Conservation (phyloP, 140 eudicot species). For the Bidens hawaiensis region DNA sequence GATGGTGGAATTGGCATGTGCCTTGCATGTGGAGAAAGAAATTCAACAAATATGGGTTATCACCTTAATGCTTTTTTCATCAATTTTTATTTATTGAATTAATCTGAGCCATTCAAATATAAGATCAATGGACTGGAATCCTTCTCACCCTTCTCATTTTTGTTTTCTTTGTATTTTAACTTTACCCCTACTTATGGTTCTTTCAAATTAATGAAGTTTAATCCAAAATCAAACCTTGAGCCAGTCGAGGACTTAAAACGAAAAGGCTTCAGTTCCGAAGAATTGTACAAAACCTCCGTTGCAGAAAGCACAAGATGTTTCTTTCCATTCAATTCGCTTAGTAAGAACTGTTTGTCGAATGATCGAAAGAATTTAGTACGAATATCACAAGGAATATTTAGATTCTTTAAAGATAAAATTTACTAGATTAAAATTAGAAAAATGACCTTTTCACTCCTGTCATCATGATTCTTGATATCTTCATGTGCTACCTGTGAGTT, state of each 20-base stretch:
- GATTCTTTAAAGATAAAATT: neutral
- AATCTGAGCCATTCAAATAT: too few relatives aligned
- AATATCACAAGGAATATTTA: neutral
- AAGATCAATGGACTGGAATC: too few relatives aligned
- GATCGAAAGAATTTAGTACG: neutral
- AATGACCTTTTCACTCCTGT: neutral
- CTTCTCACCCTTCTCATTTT: too few relatives aligned
- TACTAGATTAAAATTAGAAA: neutral
- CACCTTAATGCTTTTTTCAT: too few relatives aligned
- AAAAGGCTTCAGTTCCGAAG: neutral
- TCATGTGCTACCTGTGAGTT: neutral
- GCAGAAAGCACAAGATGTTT: neutral
- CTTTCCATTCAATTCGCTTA: constrained; percentile 2
- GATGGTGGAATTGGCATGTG: too few relatives aligned
- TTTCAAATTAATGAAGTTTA: neutral
- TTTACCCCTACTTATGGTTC: too few relatives aligned
- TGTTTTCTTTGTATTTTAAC: too few relatives aligned
- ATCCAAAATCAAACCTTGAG: neutral
- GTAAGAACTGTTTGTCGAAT: neutral
- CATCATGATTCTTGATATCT: neutral
- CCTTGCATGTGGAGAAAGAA: too few relatives aligned
- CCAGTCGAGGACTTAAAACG: neutral
- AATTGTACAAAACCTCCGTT: neutral
- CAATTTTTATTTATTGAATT: too few relatives aligned
- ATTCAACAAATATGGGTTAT: too few relatives aligned